phyloP scores from a whole-genome alignment of 805 yeast species.

The Zygotorulaspora danielsina region DNA sequence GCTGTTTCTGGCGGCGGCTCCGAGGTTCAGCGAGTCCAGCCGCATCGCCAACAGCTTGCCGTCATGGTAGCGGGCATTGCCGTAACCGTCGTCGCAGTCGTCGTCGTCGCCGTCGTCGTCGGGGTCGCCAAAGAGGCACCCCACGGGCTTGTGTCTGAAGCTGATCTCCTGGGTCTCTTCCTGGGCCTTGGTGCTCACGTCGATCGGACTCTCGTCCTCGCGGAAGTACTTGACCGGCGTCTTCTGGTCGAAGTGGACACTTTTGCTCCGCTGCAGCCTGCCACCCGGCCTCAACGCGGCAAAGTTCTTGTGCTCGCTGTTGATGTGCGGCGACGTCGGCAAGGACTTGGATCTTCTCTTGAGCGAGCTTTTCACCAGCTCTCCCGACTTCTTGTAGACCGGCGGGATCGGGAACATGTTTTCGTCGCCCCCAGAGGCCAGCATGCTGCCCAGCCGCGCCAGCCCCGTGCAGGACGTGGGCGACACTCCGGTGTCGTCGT shows the following conservation, averaged over 20 bases:
- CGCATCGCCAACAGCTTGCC: conserved; percentile 8
- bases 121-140: conserved; percentile 7
- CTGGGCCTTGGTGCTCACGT: conserved; percentile 45
- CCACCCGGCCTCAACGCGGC: conserved; percentile 6
- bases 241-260: conserved; percentile 74
- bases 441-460: background rate
- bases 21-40: conserved; percentile 5
- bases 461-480: background rate
- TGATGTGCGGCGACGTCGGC: conserved; percentile 36
- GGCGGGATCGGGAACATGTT: conserved; percentile 22
- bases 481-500: background rate
- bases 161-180: conserved; percentile 35
- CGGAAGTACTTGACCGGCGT: conserved; percentile 70
- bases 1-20: background rate
- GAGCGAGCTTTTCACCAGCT: conserved; percentile 46
- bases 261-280: conserved; percentile 47
- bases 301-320: conserved; percentile 3
- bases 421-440: conserved; percentile 7
- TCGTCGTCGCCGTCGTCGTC: conserved; percentile 12
- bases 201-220: conserved; percentile 68
- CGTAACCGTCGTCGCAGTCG: conserved; percentile 7
- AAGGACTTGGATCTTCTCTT: conserved; percentile 40
- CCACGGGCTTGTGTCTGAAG: conserved; percentile 21
- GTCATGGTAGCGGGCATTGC: too few species aligned
- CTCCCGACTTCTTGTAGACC: conserved; percentile 85